phyloP scores from a whole-genome alignment of 164 flowering plant genomes.

The Dillenia suffruticosa region DNA sequence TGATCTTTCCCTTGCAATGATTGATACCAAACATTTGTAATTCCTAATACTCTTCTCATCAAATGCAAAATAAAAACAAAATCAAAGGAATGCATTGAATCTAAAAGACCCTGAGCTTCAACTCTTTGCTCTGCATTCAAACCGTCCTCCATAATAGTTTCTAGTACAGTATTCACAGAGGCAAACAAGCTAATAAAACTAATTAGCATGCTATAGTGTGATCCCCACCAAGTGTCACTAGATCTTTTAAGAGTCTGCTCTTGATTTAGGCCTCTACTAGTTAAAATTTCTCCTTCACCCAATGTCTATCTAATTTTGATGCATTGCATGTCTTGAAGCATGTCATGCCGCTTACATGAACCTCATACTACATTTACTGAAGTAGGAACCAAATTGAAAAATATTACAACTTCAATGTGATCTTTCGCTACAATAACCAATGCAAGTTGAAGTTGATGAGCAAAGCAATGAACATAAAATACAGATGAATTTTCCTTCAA shows the following conservation, averaged over 20 bases:
- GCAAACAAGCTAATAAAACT: background rate
- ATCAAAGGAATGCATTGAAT: background rate
- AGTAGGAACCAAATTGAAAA: background rate
- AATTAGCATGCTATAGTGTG: background rate
- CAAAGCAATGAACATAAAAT: background rate
- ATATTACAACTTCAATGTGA: background rate
- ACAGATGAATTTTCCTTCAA: background rate
- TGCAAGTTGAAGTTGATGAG: background rate
- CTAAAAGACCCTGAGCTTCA: background rate
- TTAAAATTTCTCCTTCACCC: background rate
- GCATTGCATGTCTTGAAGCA: background rate
- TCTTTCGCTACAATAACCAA: background rate
- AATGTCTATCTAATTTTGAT: background rate
- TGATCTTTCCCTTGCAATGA: slow-evolving; percentile 2
- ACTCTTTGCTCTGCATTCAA: background rate
- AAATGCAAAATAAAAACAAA: slow-evolving; percentile 1
- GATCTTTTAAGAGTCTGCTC: background rate
- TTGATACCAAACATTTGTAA: background rate
- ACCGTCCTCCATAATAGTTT: background rate
- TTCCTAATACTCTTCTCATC: slow-evolving; percentile 3
- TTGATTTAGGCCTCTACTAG: background rate
- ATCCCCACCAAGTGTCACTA: background rate
- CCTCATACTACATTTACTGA: background rate
- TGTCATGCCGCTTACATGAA: background rate
- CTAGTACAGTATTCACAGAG: background rate